Percentiles rank a stretch among this genome's conserved stretches.
Conservation (phyloP, 768 basidiomycete genomes). For the Serpula lacrymans region DNA sequence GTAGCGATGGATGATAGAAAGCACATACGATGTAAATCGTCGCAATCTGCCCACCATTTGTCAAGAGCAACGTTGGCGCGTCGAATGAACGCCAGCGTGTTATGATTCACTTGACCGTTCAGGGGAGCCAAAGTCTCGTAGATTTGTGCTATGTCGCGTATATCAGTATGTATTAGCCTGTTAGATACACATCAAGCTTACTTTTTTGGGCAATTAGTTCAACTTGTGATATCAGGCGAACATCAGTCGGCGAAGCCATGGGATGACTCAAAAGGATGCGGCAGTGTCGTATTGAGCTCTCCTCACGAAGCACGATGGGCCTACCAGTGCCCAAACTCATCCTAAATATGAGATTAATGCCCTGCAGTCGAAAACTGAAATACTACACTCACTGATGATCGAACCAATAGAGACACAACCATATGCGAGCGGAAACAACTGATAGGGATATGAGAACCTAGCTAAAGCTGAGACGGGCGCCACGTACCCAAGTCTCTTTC, state of each 20-base stretch:
- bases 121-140: conserved; percentile 86
- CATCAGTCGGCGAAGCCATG: conserved; percentile 87
- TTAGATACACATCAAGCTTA: conserved; percentile 30
- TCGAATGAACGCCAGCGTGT: conserved; percentile 82
- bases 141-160: conserved; percentile 69
- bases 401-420: conserved; percentile 95
- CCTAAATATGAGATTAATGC: conserved; percentile 36
- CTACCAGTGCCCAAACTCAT: conserved; percentile 92
- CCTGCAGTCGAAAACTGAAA: too few species aligned
- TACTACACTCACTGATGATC: conserved; percentile 76
- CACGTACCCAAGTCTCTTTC: conserved; percentile 79
- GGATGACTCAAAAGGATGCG: conserved; percentile 78
- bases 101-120: conserved; percentile 82
- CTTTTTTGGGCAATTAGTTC: conserved; percentile 92
- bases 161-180: conserved; percentile 5
- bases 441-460: conserved; percentile 11
- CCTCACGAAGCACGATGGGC: conserved; percentile 86
- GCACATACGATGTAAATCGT: conserved; percentile 72
- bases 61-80: conserved; percentile 84
- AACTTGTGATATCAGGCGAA: conserved; percentile 81
- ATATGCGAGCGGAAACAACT: conserved; percentile 92
- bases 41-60: conserved; percentile 89
- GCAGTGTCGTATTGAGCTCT: conserved; percentile 82
- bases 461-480: neutral
- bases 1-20: neutral